Base-by-base conservation (phyloP, 78 protist species). In the Paulinella micropora region DNA sequence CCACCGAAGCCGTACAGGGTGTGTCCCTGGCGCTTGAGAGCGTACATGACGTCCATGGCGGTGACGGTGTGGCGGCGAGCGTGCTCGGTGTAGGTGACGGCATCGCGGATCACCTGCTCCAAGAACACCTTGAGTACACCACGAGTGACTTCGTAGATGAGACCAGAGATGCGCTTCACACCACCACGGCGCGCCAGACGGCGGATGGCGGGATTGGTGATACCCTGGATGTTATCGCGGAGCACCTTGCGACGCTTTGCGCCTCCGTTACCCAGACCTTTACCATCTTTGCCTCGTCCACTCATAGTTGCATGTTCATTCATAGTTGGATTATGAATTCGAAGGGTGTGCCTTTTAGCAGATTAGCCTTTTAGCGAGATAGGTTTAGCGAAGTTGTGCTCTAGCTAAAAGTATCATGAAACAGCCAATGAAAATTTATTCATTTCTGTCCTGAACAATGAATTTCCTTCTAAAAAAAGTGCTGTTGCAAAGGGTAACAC, bases 1-100 rank as follows among this genome's bases (percentile, higher is more conserved):
- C n/a, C n/a, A n/a, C n/a, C n/a, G 84, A 95, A 96, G 86, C 98
- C 98, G 95, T 96, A 96, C 84, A 96, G 94, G 64, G 97, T 95
- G 91, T 96, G 92, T 86, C 97, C 97, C 93, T 95, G 97, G 92
- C 96, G 93, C 93, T 95, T 95, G 93, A 96, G 96, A 0, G 97
- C 98, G 85, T 94, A 94, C 86, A 95, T 97, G 73, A 96, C 97
- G 86, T 96, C 98, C 95, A 94, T 92, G 15, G 98, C 96, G 4
- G 98, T 96, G 40, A 96, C 98, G 38, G 98, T 96, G 91, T 96
- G 92, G 89, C 98, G 91, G 73, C 92, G 90, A 39, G 97, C 97
- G 90, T 96, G 97, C 92, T 96, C 98, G 39, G 98, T 96, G 96
- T 95, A 95, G 81, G 97, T 95, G 67, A 93, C 94, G 0, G 98